Evolutionary conservation across 768 basidiomycete genomes (phyloP).

Genomic region (Mrakia blollopis): DNA sequence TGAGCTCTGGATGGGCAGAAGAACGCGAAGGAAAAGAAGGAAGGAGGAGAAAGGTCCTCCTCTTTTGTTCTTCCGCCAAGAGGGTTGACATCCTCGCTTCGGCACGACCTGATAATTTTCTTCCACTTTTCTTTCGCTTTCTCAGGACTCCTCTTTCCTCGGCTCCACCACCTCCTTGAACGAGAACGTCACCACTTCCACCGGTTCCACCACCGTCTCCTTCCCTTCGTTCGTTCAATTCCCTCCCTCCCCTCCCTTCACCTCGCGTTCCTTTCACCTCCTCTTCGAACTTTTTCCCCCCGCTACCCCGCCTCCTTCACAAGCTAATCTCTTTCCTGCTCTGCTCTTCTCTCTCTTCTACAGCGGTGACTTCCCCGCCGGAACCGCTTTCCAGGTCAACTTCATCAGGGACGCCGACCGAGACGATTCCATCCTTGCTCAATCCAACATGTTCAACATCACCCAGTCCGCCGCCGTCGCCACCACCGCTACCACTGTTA

Average conservation of each 20-base stretch:
- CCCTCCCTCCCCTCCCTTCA: slow-evolving; percentile 41
- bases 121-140: slow-evolving; percentile 37
- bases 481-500: slow-evolving; percentile 41
- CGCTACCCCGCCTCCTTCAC: not conserved
- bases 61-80: too few relatives aligned
- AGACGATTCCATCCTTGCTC: slow-evolving; percentile 59
- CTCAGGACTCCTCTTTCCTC: slow-evolving; percentile 38
- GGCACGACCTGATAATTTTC: slow-evolving; percentile 37
- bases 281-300: too few relatives aligned
- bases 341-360: not conserved
- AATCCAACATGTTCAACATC: slow-evolving; percentile 63
- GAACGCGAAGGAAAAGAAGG: not conserved
- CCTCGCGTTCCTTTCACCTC: slow-evolving; percentile 65
- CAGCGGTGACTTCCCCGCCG: slow-evolving; percentile 15
- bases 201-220: slow-evolving; percentile 47
- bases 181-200: slow-evolving; percentile 54
- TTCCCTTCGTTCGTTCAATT: slow-evolving; percentile 51
- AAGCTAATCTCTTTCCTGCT: not conserved
- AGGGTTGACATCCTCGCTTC: slow-evolving; percentile 33
- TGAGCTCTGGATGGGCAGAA: not conserved
- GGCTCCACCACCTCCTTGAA: slow-evolving; percentile 52
- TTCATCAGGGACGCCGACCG: slow-evolving; percentile 54
- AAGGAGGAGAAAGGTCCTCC: not conserved
- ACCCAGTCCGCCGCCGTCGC: slow-evolving; percentile 39
- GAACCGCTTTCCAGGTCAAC: slow-evolving; percentile 62